These are phyloP conservation scores for Boletus pseudopeckii DNA, from an alignment of 768 basidiomycete species.

Conservation along the genomic window DNA sequence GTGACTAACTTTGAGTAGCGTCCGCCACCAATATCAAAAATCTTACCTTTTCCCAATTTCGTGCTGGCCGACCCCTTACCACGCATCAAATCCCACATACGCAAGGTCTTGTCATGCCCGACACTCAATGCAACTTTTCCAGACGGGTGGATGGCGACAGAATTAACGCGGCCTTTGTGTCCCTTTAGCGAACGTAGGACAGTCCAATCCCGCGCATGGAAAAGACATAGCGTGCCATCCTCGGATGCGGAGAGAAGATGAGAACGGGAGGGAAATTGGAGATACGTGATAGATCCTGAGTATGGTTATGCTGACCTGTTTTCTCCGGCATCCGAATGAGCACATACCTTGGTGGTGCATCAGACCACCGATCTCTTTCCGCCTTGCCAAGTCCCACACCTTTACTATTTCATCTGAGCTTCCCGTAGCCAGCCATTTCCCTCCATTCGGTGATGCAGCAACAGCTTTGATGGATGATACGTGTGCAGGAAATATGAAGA, in stretches of 20 bases:
- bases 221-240: slow-evolving; percentile 87
- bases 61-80: slow-evolving; percentile 87
- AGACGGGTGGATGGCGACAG: slow-evolving; percentile 87
- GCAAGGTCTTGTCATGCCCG: slow-evolving; percentile 81
- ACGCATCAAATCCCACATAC: slow-evolving; percentile 99
- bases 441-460: slow-evolving; percentile 81
- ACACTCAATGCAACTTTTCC: slow-evolving; percentile 90
- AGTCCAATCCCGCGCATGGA: slow-evolving; percentile 92
- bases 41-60: slow-evolving; percentile 81
- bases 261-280: slow-evolving; percentile 82
- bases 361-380: slow-evolving; percentile 91
- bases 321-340: background rate
- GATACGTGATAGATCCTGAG: slow-evolving; percentile 86
- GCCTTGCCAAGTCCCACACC: slow-evolving; percentile 89
- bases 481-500: slow-evolving; percentile 97
- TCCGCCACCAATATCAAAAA: background rate
- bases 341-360: slow-evolving; percentile 89
- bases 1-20: background rate
- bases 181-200: slow-evolving; percentile 86
- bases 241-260: slow-evolving; percentile 90
- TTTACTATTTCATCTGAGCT: slow-evolving; percentile 96
- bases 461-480: slow-evolving; percentile 90
- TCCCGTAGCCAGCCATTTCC: slow-evolving; percentile 95
- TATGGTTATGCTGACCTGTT: background rate
- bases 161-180: slow-evolving; percentile 91